phyloP scores from a whole-genome alignment of 139 green algal species.

The Gonium pectorale region DNA sequence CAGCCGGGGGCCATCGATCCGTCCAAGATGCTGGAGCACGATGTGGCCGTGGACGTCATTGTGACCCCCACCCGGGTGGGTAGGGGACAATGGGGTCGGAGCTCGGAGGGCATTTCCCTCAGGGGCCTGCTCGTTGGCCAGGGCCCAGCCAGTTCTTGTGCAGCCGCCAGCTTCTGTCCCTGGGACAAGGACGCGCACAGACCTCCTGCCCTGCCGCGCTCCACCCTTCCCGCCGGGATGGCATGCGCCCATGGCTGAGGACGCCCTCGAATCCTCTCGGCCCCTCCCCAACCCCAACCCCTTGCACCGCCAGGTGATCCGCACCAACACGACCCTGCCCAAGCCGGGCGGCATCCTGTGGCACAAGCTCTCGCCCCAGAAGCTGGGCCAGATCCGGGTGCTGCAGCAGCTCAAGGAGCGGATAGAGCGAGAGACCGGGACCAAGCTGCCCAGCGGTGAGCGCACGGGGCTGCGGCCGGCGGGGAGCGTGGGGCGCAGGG shows the following conservation, averaged over 20 bases:
- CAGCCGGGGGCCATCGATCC: constrained; percentile 55
- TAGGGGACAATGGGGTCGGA: too few species aligned
- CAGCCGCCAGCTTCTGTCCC: not conserved
- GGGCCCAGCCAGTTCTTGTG: too few species aligned
- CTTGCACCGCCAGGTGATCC: constrained; percentile 58
- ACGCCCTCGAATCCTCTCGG: too few species aligned
- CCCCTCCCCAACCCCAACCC: too few species aligned
- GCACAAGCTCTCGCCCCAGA: constrained; percentile 72
- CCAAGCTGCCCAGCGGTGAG: constrained; percentile 65
- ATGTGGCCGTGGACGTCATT: constrained; percentile 84
- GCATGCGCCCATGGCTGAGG: not conserved
- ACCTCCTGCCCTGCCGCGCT: not conserved
- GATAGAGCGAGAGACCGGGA: constrained; percentile 69
- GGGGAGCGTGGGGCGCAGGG: not conserved
- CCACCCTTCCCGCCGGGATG: too few species aligned
- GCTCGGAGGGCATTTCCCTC: too few species aligned
- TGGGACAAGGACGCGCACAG: not conserved
- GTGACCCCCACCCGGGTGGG: constrained; percentile 79
- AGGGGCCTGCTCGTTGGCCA: too few species aligned
- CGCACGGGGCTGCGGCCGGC: too few species aligned
- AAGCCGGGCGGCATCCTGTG: constrained; percentile 81
- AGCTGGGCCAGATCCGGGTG: constrained; percentile 67
- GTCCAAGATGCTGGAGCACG: constrained; percentile 67
- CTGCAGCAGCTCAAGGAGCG: constrained; percentile 73
- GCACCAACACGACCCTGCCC: constrained; percentile 47